Percentiles rank a stretch among this genome's conserved stretches.
These are phyloP conservation scores for Lantana camara DNA, from an alignment of 257 asterid genomes.

Conservation along the genomic window DNA sequence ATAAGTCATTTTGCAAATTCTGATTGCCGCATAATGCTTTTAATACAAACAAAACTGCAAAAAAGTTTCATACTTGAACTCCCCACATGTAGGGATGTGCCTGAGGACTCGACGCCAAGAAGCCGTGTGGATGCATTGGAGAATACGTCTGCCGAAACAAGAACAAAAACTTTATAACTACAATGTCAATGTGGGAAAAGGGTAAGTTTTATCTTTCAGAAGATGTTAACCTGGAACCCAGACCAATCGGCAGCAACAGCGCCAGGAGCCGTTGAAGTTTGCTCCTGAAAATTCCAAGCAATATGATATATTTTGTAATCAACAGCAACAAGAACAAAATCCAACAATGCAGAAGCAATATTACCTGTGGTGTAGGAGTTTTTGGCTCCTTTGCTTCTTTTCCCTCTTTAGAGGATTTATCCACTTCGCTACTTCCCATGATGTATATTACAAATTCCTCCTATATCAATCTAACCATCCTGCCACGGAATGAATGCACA, in stretches of 20 bases:
- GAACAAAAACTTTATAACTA: slow-evolving; percentile 22
- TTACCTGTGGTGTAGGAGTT: slow-evolving; percentile 71
- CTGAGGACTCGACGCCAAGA: slow-evolving; percentile 82
- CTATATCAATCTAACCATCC: slow-evolving; percentile 46
- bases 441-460: slow-evolving; percentile 36
- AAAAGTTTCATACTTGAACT: slow-evolving; percentile 62
- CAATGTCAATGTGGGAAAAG: slow-evolving; percentile 20
- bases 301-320: neutral
- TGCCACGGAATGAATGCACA: slow-evolving; percentile 26
- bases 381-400: slow-evolving; percentile 78
- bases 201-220: slow-evolving; percentile 19
- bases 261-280: slow-evolving; percentile 64
- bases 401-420: slow-evolving; percentile 78
- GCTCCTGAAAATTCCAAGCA: slow-evolving; percentile 60
- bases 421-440: slow-evolving; percentile 86
- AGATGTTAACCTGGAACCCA: slow-evolving; percentile 78
- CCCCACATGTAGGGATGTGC: slow-evolving; percentile 99
- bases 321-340: neutral
- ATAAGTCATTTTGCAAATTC: slow-evolving; percentile 2
- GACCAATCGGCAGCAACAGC: slow-evolving; percentile 82
- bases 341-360: neutral
- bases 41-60: neutral
- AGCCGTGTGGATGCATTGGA: slow-evolving; percentile 90
- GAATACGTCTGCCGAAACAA: slow-evolving; percentile 68
- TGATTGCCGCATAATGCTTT: slow-evolving; percentile 1